Base-by-base conservation (phyloP, 768 basidiomycete species). In the Phlebiopsis flavidoalba region DNA sequence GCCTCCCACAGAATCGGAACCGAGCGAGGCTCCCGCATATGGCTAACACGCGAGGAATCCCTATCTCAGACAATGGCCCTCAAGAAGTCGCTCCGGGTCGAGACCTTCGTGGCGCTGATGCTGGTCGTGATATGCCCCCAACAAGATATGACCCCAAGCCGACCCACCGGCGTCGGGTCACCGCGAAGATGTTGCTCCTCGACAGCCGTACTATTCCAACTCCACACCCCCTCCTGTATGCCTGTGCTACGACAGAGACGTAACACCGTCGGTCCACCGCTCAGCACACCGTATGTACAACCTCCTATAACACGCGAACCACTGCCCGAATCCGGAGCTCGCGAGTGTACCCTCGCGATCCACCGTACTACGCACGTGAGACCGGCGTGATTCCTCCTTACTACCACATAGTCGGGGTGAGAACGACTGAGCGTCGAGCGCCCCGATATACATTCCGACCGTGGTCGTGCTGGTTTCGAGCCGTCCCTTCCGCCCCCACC, bases 11-110 rank as follows among this genome's bases (percentile, higher is more conserved):
- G 52, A 63, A 14, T 51, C 31, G 3, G 48, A 58, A 1, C 35
- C 54, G 1, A 47, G 48, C 12, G 21, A 35, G 1, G 57, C 61
- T 35, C 63, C 14, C 66, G 68, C 6, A 57, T 67, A 46, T 69
- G 68, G 68, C 57, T 67, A 37, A 69, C 68, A 8, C 60, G 65
- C 7, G 66, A 67, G 47, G 66, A 69, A 36, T 63, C 65, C 10
- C 57, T 55, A 8, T 55, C 54, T 8, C 17, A 60, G 52, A n/a
- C n/a, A 45, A 37, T 33, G 31, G 17, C 24, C 43, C 4, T 37
- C 19, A 2, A 8, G 33, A 53, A 2, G 2, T n/a, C 6, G 17
- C n/a, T 26, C 31, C 52, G 14, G n/a, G 17, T 17, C 8, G 52
- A 36, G 52, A 33, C 15, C 2, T 5, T 35, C 61, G 33, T 14